These are phyloP conservation scores for Lignosus rhinocerotis DNA, from an alignment of 1,284 basidiomycete species.

Conservation along the genomic window DNA sequence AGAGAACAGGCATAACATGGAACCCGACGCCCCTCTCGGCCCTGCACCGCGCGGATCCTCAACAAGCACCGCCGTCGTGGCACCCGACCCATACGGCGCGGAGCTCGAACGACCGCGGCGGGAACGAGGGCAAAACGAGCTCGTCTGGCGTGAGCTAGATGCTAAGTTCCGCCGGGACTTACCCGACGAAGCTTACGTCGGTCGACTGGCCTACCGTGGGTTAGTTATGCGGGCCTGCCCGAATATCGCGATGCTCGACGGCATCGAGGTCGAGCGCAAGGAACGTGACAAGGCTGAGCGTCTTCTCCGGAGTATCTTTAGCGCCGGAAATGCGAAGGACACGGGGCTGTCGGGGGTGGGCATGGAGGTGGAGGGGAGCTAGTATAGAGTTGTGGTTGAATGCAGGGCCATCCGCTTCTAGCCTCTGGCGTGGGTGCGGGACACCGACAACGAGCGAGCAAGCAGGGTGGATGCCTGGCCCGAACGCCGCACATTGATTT, in stretches of 20 bases:
- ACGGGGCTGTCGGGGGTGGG: slow-evolving; percentile 7
- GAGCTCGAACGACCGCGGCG: slow-evolving; percentile 12
- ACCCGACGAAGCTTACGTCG: slow-evolving; percentile 84
- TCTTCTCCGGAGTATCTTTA: slow-evolving; percentile 61
- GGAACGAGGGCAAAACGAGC: slow-evolving; percentile 26
- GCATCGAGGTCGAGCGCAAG: slow-evolving; percentile 75
- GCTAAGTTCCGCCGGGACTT: slow-evolving; percentile 84
- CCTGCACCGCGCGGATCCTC: background rate
- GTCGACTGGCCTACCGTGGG: slow-evolving; percentile 85
- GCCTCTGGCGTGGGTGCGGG: slow-evolving; percentile 2
- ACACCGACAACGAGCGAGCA: background rate
- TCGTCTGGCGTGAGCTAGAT: slow-evolving; percentile 75
- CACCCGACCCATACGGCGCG: slow-evolving; percentile 2
- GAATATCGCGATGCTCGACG: slow-evolving; percentile 75
- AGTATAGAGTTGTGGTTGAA: background rate
- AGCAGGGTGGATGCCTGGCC: background rate
- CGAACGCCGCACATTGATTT: background rate
- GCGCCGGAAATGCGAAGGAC: slow-evolving; percentile 37
- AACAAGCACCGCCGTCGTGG: background rate
- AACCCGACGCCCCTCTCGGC: background rate
- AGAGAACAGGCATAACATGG: background rate
- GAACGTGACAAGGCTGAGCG: slow-evolving; percentile 80
- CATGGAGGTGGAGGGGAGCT: slow-evolving; percentile 14
- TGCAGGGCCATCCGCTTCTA: background rate
- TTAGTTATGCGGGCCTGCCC: slow-evolving; percentile 78